A percentile compares a stretch with the other conserved stretches of the same genome.
Evolutionary conservation across 768 basidiomycete genomes (phyloP).

Genomic region (Cyathus striatus): DNA sequence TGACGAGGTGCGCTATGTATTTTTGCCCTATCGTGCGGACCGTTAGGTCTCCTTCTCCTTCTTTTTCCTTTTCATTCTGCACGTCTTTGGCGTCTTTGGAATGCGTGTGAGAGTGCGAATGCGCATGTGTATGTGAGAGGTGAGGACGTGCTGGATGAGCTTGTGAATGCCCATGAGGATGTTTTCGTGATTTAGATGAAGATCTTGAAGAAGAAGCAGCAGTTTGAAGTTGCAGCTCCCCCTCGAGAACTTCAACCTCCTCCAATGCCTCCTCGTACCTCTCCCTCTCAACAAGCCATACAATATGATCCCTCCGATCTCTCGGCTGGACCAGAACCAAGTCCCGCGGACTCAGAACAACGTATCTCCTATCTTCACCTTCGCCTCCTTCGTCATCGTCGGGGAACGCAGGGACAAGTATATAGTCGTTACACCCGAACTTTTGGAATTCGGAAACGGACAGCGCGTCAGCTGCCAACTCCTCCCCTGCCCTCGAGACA

Average conservation of each 20-base stretch:
- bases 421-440: slow-evolving; percentile 93
- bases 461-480: slow-evolving; percentile 80
- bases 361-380: slow-evolving; percentile 50
- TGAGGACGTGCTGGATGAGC: too few species aligned
- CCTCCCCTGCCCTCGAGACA: slow-evolving; percentile 84
- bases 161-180: too few species aligned
- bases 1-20: slow-evolving; percentile 83
- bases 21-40: slow-evolving; percentile 74
- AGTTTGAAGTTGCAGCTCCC: slow-evolving; percentile 12
- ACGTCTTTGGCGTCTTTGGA: too few species aligned
- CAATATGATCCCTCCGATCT: slow-evolving; percentile 85
- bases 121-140: too few species aligned
- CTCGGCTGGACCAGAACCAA: slow-evolving; percentile 83
- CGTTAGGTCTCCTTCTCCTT: slow-evolving; percentile 39
- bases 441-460: slow-evolving; percentile 71
- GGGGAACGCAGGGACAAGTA: slow-evolving; percentile 49
- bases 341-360: slow-evolving; percentile 84
- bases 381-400: slow-evolving; percentile 20
- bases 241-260: slow-evolving; percentile 67
- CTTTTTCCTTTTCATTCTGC: slow-evolving; percentile 22
- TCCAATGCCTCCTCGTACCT: slow-evolving; percentile 88
- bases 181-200: too few species aligned
- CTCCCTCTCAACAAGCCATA: slow-evolving; percentile 84
- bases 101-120: too few species aligned
- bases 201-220: too few species aligned